Percentiles rank a stretch among this genome's conserved stretches.
phyloP scores from a whole-genome alignment of 2,329 filamentous ascomycete genomes.

The Biscogniauxia sp. region DNA sequence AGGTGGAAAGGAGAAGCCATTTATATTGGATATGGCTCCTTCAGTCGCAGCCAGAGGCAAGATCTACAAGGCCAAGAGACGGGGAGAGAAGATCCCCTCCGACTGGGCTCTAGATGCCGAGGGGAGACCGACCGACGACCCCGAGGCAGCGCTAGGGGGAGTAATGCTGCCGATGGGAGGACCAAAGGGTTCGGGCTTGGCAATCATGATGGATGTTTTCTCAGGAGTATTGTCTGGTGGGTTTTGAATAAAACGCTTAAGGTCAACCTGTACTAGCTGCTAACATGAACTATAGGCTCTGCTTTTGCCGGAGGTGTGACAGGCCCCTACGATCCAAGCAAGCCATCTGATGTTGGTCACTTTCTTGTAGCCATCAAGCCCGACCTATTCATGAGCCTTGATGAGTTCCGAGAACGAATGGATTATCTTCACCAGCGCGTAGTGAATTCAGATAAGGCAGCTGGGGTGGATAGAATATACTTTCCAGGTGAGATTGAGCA shows the following conservation, averaged over 20 bases:
- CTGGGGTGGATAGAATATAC: constrained; percentile 57
- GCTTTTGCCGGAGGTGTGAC: constrained; percentile 78
- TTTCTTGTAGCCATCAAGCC: constrained; percentile 72
- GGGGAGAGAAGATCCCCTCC: constrained; percentile 66
- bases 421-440: constrained; percentile 53
- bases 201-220: constrained; percentile 89
- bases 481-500: constrained; percentile 64
- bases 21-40: constrained; percentile 75
- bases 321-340: constrained; percentile 70
- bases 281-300: constrained; percentile 47
- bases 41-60: constrained; percentile 69
- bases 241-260: background rate
- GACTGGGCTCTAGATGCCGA: constrained; percentile 76
- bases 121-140: constrained; percentile 68
- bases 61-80: constrained; percentile 66
- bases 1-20: constrained; percentile 54
- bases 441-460: constrained; percentile 51
- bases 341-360: constrained; percentile 69
- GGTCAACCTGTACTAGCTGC: background rate
- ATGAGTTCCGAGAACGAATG: constrained; percentile 66
- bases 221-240: constrained; percentile 66
- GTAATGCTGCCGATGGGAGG: constrained; percentile 87
- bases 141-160: constrained; percentile 66
- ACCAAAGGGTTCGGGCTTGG: constrained; percentile 73
- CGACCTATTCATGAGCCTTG: constrained; percentile 68